Conservation (phyloP, 805 yeast genomes). For the Suhomyces kilbournensis region DNA sequence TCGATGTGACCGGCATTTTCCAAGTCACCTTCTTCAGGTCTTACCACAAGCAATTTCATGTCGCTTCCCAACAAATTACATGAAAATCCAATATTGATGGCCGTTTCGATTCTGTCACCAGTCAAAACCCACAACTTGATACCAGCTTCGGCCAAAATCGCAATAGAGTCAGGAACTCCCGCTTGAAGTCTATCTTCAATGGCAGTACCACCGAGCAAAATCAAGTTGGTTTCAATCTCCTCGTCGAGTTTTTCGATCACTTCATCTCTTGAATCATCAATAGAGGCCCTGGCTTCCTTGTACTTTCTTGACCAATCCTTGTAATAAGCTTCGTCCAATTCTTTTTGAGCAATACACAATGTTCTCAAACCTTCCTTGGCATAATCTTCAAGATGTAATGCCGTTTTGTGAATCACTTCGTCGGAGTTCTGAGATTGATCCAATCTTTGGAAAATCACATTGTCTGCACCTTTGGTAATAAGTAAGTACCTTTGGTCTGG, state of each 20-base stretch:
- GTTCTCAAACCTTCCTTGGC: constrained; percentile 81
- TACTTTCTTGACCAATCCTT: constrained; percentile 54
- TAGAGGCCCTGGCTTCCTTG: constrained; percentile 55
- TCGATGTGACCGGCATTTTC: constrained; percentile 38
- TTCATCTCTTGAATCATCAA: constrained; percentile 56
- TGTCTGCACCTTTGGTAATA: constrained; percentile 74
- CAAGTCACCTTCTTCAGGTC: constrained; percentile 39
- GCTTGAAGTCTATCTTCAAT: constrained; percentile 83
- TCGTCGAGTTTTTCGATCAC: constrained; percentile 52
- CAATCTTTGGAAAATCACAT: constrained; percentile 51
- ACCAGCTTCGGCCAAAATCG: constrained; percentile 68
- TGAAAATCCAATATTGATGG: constrained; percentile 82
- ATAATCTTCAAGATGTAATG: constrained; percentile 60
- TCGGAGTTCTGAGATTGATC: constrained; percentile 42
- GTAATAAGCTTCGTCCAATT: constrained; percentile 45
- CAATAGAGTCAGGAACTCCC: constrained; percentile 82
- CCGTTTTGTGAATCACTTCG: constrained; percentile 52
- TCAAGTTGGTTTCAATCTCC: constrained; percentile 62
- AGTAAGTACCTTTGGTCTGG: constrained; percentile 44
- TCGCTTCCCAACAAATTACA: constrained; percentile 74
- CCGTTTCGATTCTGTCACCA: constrained; percentile 89
- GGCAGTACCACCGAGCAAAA: constrained; percentile 77
- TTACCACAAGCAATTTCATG: constrained; percentile 71
- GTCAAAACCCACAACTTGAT: constrained; percentile 83
- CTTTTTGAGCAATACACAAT: constrained; percentile 62